These are phyloP conservation scores for Copromyces sp. DNA, from an alignment of 495 filamentous ascomycete species.

Conservation along the genomic window DNA sequence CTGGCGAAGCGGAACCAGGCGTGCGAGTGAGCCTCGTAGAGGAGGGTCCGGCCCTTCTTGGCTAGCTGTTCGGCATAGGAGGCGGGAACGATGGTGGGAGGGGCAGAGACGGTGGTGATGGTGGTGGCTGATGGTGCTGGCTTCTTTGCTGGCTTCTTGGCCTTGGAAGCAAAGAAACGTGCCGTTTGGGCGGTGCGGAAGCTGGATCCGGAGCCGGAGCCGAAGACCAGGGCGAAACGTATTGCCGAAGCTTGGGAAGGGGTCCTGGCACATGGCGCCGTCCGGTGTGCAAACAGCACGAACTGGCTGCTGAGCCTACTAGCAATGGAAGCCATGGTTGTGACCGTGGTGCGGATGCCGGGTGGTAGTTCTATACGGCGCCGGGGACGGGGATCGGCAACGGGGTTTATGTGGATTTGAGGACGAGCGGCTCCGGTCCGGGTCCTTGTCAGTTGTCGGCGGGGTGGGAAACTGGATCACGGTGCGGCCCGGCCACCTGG, in stretches of 20 bases:
- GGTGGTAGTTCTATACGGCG: neutral
- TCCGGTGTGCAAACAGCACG: conserved; percentile 7
- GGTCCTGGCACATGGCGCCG: conserved; percentile 6
- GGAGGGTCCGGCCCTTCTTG: conserved; percentile 31
- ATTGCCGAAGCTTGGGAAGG: neutral
- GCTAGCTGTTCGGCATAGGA: conserved; percentile 37
- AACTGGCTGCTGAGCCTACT: conserved; percentile 10
- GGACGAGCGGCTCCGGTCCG: neutral
- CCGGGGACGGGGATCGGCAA: neutral
- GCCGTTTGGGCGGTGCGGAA: neutral
- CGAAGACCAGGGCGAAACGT: neutral
- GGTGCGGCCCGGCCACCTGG: neutral
- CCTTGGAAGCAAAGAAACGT: neutral
- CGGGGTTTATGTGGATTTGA: neutral
- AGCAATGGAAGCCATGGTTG: conserved; percentile 17
- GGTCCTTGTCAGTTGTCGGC: neutral
- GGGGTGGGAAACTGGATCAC: neutral
- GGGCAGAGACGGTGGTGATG: neutral
- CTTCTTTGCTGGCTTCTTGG: conserved; percentile 5
- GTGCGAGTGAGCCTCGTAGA: conserved; percentile 56
- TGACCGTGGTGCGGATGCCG: neutral
- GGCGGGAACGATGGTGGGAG: neutral
- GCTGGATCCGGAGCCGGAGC: neutral
- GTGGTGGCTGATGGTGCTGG: neutral
- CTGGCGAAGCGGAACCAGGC: conserved; percentile 45